Percentiles rank a stretch among this genome's conserved stretches.
phyloP scores from a whole-genome alignment of 2,329 filamentous ascomycete species.

The Aureobasidium sp. region DNA sequence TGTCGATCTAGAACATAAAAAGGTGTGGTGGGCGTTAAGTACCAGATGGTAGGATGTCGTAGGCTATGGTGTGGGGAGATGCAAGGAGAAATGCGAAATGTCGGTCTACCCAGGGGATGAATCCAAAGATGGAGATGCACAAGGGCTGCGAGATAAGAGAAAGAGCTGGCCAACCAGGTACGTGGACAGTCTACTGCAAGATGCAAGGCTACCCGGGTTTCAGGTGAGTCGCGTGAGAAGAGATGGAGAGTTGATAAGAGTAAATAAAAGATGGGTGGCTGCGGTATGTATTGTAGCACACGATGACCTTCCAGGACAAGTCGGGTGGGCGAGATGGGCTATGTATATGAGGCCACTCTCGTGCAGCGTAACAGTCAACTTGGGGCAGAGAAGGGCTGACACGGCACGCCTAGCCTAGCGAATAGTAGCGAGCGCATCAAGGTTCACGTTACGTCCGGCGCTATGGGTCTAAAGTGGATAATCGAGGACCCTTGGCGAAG shows the following conservation, averaged over 20 bases:
- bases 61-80: not conserved
- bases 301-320: constrained; percentile 9
- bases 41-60: not conserved
- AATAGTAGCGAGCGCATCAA: constrained; percentile 2
- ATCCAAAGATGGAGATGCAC: constrained; percentile 4
- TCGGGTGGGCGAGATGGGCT: constrained; percentile 10
- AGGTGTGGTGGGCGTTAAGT: not conserved
- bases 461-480: constrained; percentile 9
- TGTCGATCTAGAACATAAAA: constrained; percentile 13
- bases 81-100: constrained; percentile 13
- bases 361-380: constrained; percentile 1
- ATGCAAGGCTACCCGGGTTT: constrained; percentile 12
- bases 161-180: constrained; percentile 15
- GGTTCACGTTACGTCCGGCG: constrained; percentile 15
- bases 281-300: constrained; percentile 14
- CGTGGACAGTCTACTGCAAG: constrained; percentile 13
- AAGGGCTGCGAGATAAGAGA: constrained; percentile 15
- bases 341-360: constrained; percentile 14
- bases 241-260: constrained; percentile 11
- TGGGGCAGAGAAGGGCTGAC: constrained; percentile 15
- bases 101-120: constrained; percentile 17
- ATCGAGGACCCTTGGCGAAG: constrained; percentile 12
- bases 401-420: constrained; percentile 15
- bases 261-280: constrained; percentile 9
- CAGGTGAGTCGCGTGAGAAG: constrained; percentile 11